A percentile compares a stretch with the other conserved stretches of the same genome.
phyloP scores from a whole-genome alignment of 2,329 filamentous ascomycete genomes.

The Parascedosporium putredinis region DNA sequence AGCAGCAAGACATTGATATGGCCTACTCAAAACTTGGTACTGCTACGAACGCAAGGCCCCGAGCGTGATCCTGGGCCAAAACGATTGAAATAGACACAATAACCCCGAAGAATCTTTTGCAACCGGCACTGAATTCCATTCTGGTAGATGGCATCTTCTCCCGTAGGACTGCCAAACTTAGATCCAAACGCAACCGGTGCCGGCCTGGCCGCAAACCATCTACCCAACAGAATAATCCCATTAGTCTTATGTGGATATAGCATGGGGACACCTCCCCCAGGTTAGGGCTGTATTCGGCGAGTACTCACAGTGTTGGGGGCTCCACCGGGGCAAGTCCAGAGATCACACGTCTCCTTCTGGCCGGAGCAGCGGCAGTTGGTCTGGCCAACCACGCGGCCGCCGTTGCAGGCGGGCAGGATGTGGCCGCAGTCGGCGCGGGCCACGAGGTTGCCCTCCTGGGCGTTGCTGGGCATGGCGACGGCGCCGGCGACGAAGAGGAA shows the following conservation, averaged over 20 bases:
- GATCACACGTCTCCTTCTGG: slow-evolving; percentile 13
- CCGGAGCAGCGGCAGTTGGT: slow-evolving; percentile 16
- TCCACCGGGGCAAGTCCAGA: slow-evolving; percentile 13
- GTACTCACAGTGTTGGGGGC: slow-evolving; percentile 12
- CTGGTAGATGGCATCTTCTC: too few species aligned
- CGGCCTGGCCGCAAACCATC: neutral
- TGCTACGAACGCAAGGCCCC: too few species aligned
- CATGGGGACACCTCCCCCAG: too few species aligned
- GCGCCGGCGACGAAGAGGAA: slow-evolving; percentile 11
- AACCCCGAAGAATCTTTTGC: too few species aligned
- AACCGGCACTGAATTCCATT: too few species aligned
- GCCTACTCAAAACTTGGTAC: too few species aligned
- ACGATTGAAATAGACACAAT: too few species aligned
- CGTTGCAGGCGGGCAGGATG: slow-evolving; percentile 14
- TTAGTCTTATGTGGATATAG: too few species aligned
- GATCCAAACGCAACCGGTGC: neutral
- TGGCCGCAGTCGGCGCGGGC: slow-evolving; percentile 10
- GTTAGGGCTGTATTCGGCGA: too few species aligned
- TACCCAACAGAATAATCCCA: neutral
- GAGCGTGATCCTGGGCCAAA: too few species aligned
- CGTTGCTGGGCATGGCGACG: slow-evolving; percentile 12
- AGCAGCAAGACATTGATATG: too few species aligned
- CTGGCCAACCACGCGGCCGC: slow-evolving; percentile 13
- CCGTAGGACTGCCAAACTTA: too few species aligned
- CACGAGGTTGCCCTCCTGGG: neutral